Conservation (phyloP, 1,284 basidiomycete genomes). For the Agroathelia rolfsii region DNA sequence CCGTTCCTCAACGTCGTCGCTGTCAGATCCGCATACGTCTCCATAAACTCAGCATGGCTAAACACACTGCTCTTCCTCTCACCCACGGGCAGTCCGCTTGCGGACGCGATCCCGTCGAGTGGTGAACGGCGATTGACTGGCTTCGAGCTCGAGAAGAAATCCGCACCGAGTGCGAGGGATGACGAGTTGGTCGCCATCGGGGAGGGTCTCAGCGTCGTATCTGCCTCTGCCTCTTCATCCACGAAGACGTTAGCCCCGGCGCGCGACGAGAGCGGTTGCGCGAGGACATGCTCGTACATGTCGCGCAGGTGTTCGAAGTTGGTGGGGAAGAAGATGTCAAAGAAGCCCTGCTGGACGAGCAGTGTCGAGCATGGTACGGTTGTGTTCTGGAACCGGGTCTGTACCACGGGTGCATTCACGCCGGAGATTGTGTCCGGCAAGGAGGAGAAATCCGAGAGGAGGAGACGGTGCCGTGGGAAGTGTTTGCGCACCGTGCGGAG, state of each 20-base stretch:
- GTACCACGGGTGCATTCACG: conserved; percentile 88
- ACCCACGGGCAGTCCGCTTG: conserved; percentile 71
- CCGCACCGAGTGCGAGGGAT: conserved; percentile 41
- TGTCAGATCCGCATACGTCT: conserved; percentile 67
- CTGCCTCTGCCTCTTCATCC: conserved; percentile 18
- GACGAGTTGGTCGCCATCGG: conserved; percentile 42
- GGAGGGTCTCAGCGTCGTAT: conserved; percentile 29
- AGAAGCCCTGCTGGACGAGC: conserved; percentile 91
- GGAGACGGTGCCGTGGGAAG: conserved; percentile 86
- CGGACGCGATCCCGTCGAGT: conserved; percentile 55
- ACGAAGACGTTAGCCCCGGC: no score
- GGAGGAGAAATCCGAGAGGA: conserved; percentile 87
- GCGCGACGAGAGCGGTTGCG: conserved; percentile 32
- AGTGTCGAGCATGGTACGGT: conserved; percentile 89
- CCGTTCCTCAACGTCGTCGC: conserved; percentile 64
- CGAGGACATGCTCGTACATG: conserved; percentile 79
- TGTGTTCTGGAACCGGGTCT: conserved; percentile 78
- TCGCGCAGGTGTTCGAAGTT: conserved; percentile 79
- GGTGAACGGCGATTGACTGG: conserved; percentile 49
- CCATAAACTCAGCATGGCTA: conserved; percentile 79
- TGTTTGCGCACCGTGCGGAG: conserved; percentile 73
- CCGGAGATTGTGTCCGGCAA: conserved; percentile 85
- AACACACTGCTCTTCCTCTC: conserved; percentile 73
- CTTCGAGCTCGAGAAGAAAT: conserved; percentile 62
- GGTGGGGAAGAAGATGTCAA: conserved; percentile 99